phyloP scores from a whole-genome alignment of 2,329 filamentous ascomycete species.

The Xylariales sp. region DNA sequence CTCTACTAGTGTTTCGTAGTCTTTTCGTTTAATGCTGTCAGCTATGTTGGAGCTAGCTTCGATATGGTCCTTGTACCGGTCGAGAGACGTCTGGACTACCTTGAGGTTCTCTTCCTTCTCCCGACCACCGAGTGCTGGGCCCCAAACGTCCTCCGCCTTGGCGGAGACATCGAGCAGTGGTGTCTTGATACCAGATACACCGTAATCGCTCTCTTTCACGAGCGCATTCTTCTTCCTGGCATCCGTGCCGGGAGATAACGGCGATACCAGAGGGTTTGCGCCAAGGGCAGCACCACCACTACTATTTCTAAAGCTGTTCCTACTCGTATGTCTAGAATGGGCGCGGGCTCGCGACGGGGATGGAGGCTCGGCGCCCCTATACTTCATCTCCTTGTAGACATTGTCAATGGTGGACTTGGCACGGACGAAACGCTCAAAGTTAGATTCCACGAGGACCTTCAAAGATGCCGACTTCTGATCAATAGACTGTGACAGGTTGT shows the following conservation, averaged over 20 bases:
- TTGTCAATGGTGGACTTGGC: constrained; percentile 98
- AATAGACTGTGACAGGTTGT: constrained; percentile 84
- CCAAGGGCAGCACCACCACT: constrained; percentile 32
- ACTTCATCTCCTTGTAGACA: constrained; percentile 98
- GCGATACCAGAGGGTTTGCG: constrained; percentile 33
- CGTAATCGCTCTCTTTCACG: constrained; percentile 88
- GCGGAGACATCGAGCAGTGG: constrained; percentile 85
- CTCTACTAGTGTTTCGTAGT: constrained; percentile 83
- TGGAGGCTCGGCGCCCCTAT: constrained; percentile 51
- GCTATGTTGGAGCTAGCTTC: constrained; percentile 73
- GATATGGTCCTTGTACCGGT: constrained; percentile 75
- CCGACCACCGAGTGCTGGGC: constrained; percentile 82
- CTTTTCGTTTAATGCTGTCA: constrained; percentile 83
- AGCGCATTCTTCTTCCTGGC: constrained; percentile 81
- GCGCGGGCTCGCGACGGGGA: constrained; percentile 34
- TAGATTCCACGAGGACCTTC: constrained; percentile 93
- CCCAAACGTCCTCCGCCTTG: constrained; percentile 97
- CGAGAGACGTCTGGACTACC: constrained; percentile 67
- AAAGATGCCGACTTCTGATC: constrained; percentile 96
- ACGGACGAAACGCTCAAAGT: constrained; percentile 96
- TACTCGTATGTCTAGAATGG: constrained; percentile 65
- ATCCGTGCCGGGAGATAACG: constrained; percentile 40
- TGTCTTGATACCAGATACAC: constrained; percentile 79
- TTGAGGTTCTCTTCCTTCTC: constrained; percentile 89
- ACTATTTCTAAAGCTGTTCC: constrained; percentile 58